Evolutionary conservation across 805 yeast species (phyloP).

Genomic region (Metschnikowia koreensis): DNA sequence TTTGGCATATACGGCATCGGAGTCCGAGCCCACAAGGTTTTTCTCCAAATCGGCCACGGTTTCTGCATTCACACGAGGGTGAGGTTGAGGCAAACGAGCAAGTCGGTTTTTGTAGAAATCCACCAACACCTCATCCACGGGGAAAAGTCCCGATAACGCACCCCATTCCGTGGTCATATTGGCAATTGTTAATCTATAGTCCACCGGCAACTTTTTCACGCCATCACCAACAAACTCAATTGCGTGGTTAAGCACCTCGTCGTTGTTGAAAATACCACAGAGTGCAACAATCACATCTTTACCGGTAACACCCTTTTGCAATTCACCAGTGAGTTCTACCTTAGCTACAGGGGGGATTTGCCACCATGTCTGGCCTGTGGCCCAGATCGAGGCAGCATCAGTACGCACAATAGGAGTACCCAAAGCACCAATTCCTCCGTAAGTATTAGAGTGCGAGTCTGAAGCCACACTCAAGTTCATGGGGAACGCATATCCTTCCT

Average conservation of each 20-base stretch:
- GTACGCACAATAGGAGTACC: conserved; percentile 99
- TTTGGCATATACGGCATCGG: conserved; percentile 85
- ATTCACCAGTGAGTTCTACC: conserved; percentile 77
- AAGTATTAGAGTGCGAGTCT: conserved; percentile 96
- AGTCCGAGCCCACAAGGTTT: conserved; percentile 54
- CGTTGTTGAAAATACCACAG: conserved; percentile 90
- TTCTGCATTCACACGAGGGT: conserved; percentile 73
- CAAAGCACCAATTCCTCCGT: conserved; percentile 93
- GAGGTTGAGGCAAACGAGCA: conserved; percentile 60
- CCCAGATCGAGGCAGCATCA: conserved; percentile 99
- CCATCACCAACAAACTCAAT: conserved; percentile 90
- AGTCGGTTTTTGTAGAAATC: conserved; percentile 73
- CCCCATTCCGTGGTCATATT: conserved; percentile 41
- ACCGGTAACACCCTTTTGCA: conserved; percentile 89
- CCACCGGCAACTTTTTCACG: conserved; percentile 64
- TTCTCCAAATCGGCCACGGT: conserved; percentile 54
- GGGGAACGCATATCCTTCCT: conserved; percentile 98
- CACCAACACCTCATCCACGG: conserved; percentile 80
- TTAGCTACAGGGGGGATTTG: conserved; percentile 98
- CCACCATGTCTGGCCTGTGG: conserved; percentile 99
- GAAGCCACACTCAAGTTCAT: conserved; percentile 91
- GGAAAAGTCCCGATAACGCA: conserved; percentile 88
- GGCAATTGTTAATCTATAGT: conserved; percentile 32
- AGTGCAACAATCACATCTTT: conserved; percentile 95
- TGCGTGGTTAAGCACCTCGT: conserved; percentile 90